Percentiles rank a stretch among this genome's conserved stretches.
These are phyloP conservation scores for Aristolochia californica DNA, from an alignment of 164 flowering plant genomes.

Conservation along the genomic window DNA sequence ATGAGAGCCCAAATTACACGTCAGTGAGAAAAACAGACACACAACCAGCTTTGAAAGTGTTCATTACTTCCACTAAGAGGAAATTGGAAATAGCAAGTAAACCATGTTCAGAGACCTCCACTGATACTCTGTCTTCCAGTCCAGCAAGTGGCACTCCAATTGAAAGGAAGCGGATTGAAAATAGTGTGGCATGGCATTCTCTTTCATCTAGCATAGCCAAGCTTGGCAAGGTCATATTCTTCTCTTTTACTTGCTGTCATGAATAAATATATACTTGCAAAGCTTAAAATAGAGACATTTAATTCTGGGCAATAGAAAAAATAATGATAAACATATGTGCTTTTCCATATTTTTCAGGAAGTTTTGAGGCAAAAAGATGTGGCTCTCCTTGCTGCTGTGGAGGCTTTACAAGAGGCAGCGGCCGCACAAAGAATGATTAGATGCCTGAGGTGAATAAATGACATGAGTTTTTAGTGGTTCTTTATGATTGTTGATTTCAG, in stretches of 20 bases:
- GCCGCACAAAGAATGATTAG: slow-evolving; percentile 51
- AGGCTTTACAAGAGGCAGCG: slow-evolving; percentile 69
- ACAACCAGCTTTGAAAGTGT: slow-evolving; percentile 12
- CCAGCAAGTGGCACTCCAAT: slow-evolving; percentile 2
- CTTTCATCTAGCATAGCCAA: slow-evolving; percentile 34
- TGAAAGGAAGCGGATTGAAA: slow-evolving; percentile 22
- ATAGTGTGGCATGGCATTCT: slow-evolving; percentile 25
- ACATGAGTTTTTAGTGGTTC: neutral
- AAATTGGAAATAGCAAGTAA: slow-evolving; percentile 8
- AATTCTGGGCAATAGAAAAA: neutral
- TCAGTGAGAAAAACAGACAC: slow-evolving; percentile 15
- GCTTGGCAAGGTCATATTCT: slow-evolving; percentile 39
- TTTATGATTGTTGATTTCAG: neutral
- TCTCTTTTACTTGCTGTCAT: neutral
- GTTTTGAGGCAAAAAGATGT: slow-evolving; percentile 40
- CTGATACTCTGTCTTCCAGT: slow-evolving; percentile 6
- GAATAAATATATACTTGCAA: neutral
- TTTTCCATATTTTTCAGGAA: slow-evolving; percentile 31
- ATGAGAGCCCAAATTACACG: slow-evolving; percentile 22
- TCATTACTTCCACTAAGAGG: slow-evolving; percentile 17
- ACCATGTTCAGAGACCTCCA: slow-evolving; percentile 7
- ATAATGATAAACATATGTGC: neutral
- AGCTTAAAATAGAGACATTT: neutral
- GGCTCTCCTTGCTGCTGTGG: slow-evolving; percentile 49
- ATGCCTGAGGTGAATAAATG: slow-evolving; percentile 37